Evolutionary conservation across 495 filamentous ascomycete species (phyloP).

Genomic region (Elaphomyces granulatus): DNA sequence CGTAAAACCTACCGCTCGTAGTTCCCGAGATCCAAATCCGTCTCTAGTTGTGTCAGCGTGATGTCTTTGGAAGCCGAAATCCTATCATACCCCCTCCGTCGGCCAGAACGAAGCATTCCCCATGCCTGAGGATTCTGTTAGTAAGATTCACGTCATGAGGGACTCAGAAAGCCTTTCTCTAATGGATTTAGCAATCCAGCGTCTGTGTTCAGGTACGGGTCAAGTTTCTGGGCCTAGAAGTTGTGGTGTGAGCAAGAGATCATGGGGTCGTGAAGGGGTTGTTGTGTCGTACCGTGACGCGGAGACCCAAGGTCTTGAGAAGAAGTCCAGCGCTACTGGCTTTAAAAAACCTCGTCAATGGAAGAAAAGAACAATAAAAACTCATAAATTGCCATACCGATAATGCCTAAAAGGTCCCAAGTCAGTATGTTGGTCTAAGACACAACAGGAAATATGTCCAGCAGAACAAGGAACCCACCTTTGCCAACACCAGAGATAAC

Average conservation of each 20-base stretch:
- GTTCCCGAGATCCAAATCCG: slow-evolving; percentile 73
- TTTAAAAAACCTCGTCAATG: slow-evolving; percentile 21
- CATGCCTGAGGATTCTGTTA: slow-evolving; percentile 29
- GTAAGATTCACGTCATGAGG: background rate
- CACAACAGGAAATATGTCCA: background rate
- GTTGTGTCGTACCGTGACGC: slow-evolving; percentile 40
- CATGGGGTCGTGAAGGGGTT: slow-evolving; percentile 22
- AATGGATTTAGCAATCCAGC: no score
- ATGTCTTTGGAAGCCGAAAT: slow-evolving; percentile 13
- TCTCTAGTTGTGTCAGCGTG: no score
- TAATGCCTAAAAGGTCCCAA: slow-evolving; percentile 55
- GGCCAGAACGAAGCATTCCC: slow-evolving; percentile 47
- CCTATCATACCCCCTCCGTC: slow-evolving; percentile 33
- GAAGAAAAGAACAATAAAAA: slow-evolving; percentile 8
- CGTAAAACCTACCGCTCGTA: slow-evolving; percentile 50
- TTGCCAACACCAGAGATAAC: slow-evolving; percentile 57
- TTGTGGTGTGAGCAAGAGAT: slow-evolving; percentile 42
- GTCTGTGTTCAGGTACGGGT: slow-evolving; percentile 71
- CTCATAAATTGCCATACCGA: slow-evolving; percentile 28
- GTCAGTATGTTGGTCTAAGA: slow-evolving; percentile 9
- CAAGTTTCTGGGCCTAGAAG: slow-evolving; percentile 25
- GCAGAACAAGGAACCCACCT: slow-evolving; percentile 1
- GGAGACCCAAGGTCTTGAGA: slow-evolving; percentile 61
- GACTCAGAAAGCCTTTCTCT: slow-evolving; percentile 24
- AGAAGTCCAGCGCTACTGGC: slow-evolving; percentile 55